A percentile compares a stretch with the other conserved stretches of the same genome.
Conservation (phyloP, 2,329 filamentous ascomycete species). For the Mariannaea elegans region DNA sequence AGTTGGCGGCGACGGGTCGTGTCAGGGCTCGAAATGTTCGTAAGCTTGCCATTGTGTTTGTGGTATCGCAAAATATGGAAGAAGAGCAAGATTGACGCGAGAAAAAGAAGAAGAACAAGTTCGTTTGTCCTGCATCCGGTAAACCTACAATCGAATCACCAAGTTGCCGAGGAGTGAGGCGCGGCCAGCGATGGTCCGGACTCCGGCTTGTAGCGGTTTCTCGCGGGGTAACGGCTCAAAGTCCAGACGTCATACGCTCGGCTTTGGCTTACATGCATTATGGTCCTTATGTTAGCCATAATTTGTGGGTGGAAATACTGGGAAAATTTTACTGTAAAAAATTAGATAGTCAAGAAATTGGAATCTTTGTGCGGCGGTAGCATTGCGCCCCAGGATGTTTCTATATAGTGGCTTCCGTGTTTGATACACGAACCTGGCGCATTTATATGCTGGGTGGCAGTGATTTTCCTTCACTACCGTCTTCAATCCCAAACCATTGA, state of each 20-base stretch:
- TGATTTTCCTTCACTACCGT: too few species aligned
- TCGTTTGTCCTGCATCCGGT: background rate
- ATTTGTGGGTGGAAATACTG: too few species aligned
- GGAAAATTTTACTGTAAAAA: too few species aligned
- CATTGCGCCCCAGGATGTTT: too few species aligned
- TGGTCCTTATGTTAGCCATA: too few species aligned
- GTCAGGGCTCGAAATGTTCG: conserved; percentile 49
- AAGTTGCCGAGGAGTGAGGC: conserved; percentile 29
- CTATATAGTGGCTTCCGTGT: too few species aligned
- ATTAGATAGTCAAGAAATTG: too few species aligned
- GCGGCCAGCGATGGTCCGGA: conserved; percentile 4
- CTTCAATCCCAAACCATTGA: too few species aligned
- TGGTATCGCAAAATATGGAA: background rate
- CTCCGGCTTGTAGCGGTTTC: conserved; percentile 4
- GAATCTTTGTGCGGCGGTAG: too few species aligned
- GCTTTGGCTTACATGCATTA: background rate
- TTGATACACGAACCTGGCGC: too few species aligned
- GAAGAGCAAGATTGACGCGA: background rate
- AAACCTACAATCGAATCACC: background rate
- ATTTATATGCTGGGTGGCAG: too few species aligned
- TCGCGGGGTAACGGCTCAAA: conserved; percentile 21
- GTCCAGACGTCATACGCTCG: background rate
- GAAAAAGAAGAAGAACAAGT: background rate
- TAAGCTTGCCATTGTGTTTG: conserved; percentile 51
- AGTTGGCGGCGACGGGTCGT: conserved; percentile 42